Percentiles rank a stretch among this genome's conserved stretches.
Evolutionary conservation across 371 early-diverging fungal genomes (phyloP).

Genomic region (Actinomucor elegans): DNA sequence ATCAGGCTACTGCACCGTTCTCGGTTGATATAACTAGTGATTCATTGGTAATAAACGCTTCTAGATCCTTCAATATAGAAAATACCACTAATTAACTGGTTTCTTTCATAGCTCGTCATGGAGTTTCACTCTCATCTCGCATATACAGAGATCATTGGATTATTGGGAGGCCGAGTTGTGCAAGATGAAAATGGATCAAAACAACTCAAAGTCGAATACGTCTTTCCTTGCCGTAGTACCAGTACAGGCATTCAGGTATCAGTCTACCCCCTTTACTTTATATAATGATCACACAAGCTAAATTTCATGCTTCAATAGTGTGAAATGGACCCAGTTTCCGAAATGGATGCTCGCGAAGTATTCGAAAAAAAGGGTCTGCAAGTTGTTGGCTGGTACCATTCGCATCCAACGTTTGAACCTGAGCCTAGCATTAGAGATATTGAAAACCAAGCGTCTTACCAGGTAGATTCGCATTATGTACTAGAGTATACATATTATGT

Average conservation of each 20-base stretch:
- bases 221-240: constrained; percentile 69
- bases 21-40: constrained; percentile 55
- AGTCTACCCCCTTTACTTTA: neutral
- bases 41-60: constrained; percentile 67
- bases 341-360: constrained; percentile 72
- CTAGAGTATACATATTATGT: too few relatives aligned
- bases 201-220: constrained; percentile 47
- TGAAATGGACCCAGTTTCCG: constrained; percentile 85
- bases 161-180: constrained; percentile 67
- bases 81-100: too few relatives aligned
- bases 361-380: constrained; percentile 68
- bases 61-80: too few relatives aligned
- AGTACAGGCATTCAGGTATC: constrained; percentile 72
- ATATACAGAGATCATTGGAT: constrained; percentile 84
- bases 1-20: constrained; percentile 55
- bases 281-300: neutral
- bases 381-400: constrained; percentile 94
- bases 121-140: constrained; percentile 87
- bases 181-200: constrained; percentile 39
- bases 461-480: too few relatives aligned
- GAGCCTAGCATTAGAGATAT: constrained; percentile 83
- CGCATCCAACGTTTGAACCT: constrained; percentile 85
- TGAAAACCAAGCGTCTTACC: constrained; percentile 82
- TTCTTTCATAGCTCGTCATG: constrained; percentile 64
- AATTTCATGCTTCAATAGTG: constrained; percentile 52